Evolutionary conservation across 768 basidiomycete species (phyloP).

Genomic region (Calocybe indica): DNA sequence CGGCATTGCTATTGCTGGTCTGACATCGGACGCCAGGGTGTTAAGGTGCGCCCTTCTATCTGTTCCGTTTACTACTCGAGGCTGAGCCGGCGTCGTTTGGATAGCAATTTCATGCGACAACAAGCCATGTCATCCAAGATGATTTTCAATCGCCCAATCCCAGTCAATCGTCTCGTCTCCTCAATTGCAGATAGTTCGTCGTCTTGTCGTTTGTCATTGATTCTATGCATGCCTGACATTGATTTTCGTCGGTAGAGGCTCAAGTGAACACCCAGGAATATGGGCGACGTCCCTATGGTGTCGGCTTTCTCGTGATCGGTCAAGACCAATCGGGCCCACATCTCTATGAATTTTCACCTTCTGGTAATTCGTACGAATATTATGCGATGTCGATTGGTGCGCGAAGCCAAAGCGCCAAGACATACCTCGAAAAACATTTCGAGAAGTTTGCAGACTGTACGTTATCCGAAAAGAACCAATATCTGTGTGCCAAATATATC

Average conservation of each 20-base stretch:
- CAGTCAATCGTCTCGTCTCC: slow-evolving; percentile 89
- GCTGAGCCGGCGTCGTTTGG: not conserved
- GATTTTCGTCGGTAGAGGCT: slow-evolving; percentile 58
- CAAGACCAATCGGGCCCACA: slow-evolving; percentile 96
- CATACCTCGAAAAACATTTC: slow-evolving; percentile 94
- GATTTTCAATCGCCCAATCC: slow-evolving; percentile 92
- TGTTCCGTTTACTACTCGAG: not conserved
- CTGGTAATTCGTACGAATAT: slow-evolving; percentile 96
- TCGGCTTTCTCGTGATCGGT: slow-evolving; percentile 96
- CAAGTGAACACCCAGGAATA: slow-evolving; percentile 99
- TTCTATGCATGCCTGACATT: not conserved
- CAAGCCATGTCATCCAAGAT: slow-evolving; percentile 95
- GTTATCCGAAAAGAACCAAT: slow-evolving; percentile 22
- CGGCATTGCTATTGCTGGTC: slow-evolving; percentile 98
- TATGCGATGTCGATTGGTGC: slow-evolving; percentile 98
- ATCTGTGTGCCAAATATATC: not conserved
- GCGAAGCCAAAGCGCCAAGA: slow-evolving; percentile 96
- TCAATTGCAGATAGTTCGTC: slow-evolving; percentile 91
- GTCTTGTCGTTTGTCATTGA: not conserved
- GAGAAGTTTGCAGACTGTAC: slow-evolving; percentile 81
- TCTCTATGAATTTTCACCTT: slow-evolving; percentile 96
- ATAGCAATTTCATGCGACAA: slow-evolving; percentile 98
- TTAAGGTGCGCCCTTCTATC: slow-evolving; percentile 59
- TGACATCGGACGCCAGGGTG: slow-evolving; percentile 97
- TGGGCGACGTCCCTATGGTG: slow-evolving; percentile 94